Conservation (phyloP, 495 filamentous ascomycete species). For the Hypoxylon cercidicola region DNA sequence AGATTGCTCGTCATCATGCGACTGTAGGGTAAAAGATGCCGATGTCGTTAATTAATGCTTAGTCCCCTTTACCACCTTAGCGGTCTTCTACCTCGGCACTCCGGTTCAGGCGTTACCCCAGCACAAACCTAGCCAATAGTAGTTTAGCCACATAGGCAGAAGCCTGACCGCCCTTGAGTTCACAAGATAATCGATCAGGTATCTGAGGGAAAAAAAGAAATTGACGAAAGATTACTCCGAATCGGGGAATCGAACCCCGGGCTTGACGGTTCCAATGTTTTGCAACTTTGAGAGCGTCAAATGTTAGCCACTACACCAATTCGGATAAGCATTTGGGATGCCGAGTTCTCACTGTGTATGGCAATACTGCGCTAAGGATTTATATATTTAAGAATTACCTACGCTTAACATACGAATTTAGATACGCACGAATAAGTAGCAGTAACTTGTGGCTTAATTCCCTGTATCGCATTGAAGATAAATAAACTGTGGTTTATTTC, state of each 20-base stretch:
- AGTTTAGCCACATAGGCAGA: conserved; percentile 29
- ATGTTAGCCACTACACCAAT: conserved; percentile 53
- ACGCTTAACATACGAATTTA: too few species aligned
- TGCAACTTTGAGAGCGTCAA: conserved; percentile 46
- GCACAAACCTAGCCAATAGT: conserved; percentile 15
- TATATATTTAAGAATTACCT: too few species aligned
- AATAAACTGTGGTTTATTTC: neutral
- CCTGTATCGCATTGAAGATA: too few species aligned
- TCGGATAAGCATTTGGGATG: conserved; percentile 25
- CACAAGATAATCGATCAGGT: neutral
- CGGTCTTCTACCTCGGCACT: conserved; percentile 41
- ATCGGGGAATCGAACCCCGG: conserved; percentile 54
- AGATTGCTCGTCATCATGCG: conserved; percentile 6
- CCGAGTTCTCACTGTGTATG: too few species aligned
- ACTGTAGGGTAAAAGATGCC: conserved; percentile 6
- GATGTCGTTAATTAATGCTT: conserved; percentile 14
- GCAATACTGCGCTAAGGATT: too few species aligned
- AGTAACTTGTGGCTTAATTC: too few species aligned
- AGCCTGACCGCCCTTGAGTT: conserved; percentile 21
- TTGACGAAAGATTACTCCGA: conserved; percentile 34
- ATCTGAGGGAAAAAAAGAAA: neutral
- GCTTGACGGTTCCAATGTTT: conserved; percentile 42
- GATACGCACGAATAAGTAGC: too few species aligned
- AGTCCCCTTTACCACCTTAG: neutral
- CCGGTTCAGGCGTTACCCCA: conserved; percentile 24